A percentile compares a stretch with the other conserved stretches of the same genome.
phyloP scores from a whole-genome alignment of 805 yeast species.

The Hanseniaspora clermontiae region DNA sequence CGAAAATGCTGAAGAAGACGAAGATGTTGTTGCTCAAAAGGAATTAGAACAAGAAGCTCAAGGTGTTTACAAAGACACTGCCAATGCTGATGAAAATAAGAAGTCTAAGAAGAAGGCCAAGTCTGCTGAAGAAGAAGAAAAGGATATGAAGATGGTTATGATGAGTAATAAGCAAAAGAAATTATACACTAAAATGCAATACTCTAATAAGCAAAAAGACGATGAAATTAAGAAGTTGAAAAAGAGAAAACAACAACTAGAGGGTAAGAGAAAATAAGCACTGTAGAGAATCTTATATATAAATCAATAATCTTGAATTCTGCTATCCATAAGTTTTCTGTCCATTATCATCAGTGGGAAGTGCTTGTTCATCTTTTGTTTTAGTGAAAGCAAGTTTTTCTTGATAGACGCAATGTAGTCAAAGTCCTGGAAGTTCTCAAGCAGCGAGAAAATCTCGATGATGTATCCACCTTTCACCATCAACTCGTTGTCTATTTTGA shows the following conservation, averaged over 20 bases:
- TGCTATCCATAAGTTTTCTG: constrained; percentile 67
- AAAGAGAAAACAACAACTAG: constrained; percentile 57
- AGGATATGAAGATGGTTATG: constrained; percentile 89
- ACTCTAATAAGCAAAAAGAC: constrained; percentile 74
- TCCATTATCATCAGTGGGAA: constrained; percentile 64
- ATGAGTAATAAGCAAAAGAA: constrained; percentile 94
- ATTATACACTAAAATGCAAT: constrained; percentile 87
- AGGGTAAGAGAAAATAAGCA: constrained; percentile 43
- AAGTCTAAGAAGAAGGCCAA: constrained; percentile 32
- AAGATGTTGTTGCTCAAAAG: constrained; percentile 51
- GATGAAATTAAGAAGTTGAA: constrained; percentile 55
- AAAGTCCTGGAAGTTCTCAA: constrained; percentile 60
- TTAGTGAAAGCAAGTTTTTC: constrained; percentile 47
- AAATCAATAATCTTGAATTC: constrained; percentile 30
- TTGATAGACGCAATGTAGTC: constrained; percentile 56
- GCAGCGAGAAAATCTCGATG: constrained; percentile 56
- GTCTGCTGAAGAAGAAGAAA: constrained; percentile 55
- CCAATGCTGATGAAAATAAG: constrained; percentile 21
- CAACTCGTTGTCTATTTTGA: constrained; percentile 33
- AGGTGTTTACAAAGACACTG: constrained; percentile 45
- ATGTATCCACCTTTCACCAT: constrained; percentile 40
- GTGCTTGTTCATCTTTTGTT: constrained; percentile 54
- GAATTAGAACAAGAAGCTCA: constrained; percentile 85
- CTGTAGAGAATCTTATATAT: background rate
- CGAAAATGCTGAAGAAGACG: constrained; percentile 44